Percentiles rank a stretch among this genome's conserved stretches.
Conservation (phyloP, 2,329 filamentous ascomycete genomes). For the Penicillium expansum region DNA sequence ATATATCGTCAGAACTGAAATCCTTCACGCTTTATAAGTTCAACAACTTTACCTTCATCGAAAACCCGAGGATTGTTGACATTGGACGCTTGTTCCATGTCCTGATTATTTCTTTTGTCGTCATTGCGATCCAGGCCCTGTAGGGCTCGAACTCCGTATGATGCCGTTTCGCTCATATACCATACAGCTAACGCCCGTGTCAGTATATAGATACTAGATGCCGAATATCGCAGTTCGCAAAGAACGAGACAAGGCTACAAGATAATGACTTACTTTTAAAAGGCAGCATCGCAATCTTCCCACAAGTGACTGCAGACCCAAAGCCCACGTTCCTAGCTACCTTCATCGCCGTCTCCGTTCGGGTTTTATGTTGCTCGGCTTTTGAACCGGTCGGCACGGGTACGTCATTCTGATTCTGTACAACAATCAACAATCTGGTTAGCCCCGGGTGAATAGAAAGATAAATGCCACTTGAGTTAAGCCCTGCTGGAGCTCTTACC, state of each 20-base stretch:
- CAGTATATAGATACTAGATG: neutral
- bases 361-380: neutral
- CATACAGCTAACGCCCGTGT: constrained; percentile 1
- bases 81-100: neutral
- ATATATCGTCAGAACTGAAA: neutral
- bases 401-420: neutral
- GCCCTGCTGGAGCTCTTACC: neutral
- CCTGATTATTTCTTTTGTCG: neutral
- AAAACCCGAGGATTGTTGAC: neutral
- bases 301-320: constrained; percentile 4
- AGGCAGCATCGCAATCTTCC: constrained; percentile 7
- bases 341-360: neutral
- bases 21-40: neutral
- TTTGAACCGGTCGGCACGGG: neutral
- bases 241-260: neutral
- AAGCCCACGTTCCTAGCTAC: constrained; percentile 3
- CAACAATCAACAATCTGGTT: neutral
- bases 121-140: neutral
- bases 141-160: neutral
- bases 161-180: constrained; percentile 11
- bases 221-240: neutral
- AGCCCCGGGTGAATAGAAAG: neutral
- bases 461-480: neutral
- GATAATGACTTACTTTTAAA: constrained; percentile 8
- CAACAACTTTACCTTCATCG: neutral